Evolutionary conservation across 129 eudicot genomes (phyloP).

Genomic region (Saussurea involucrata): DNA sequence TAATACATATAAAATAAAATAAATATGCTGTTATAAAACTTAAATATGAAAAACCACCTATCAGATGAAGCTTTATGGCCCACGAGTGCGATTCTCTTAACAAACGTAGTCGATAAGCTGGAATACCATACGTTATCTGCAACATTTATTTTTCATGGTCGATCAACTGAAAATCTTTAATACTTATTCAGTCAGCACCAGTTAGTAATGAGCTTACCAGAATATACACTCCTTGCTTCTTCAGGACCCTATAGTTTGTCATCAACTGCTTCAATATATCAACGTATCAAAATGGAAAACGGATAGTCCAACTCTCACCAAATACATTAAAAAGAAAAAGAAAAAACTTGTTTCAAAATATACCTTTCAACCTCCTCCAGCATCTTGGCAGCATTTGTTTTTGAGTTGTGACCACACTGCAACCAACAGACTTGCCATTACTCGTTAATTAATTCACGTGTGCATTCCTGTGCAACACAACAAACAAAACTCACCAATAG

Average conservation of each 20-base stretch:
- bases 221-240: conserved; percentile 85
- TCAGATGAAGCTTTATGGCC: conserved; percentile 81
- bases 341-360: neutral
- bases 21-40: neutral
- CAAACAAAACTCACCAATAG: conserved; percentile 66
- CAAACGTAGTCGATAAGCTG: conserved; percentile 60
- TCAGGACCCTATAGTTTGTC: conserved; percentile 93
- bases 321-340: neutral
- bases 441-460: conserved; percentile 6
- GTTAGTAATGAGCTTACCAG: conserved; percentile 54
- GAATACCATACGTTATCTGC: conserved; percentile 91
- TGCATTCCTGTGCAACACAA: neutral
- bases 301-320: conserved; percentile 8
- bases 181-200: conserved; percentile 11
- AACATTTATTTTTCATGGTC: conserved; percentile 19
- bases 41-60: conserved; percentile 43
- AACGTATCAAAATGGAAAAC: conserved; percentile 49
- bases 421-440: conserved; percentile 1
- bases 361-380: conserved; percentile 88
- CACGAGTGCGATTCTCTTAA: conserved; percentile 63
- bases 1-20: neutral
- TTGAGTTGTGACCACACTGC: conserved; percentile 85
- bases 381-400: conserved; percentile 76
- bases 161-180: conserved; percentile 18
- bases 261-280: conserved; percentile 82